Conservation (phyloP, 805 yeast genomes). For the Ogataea pilisensis region DNA sequence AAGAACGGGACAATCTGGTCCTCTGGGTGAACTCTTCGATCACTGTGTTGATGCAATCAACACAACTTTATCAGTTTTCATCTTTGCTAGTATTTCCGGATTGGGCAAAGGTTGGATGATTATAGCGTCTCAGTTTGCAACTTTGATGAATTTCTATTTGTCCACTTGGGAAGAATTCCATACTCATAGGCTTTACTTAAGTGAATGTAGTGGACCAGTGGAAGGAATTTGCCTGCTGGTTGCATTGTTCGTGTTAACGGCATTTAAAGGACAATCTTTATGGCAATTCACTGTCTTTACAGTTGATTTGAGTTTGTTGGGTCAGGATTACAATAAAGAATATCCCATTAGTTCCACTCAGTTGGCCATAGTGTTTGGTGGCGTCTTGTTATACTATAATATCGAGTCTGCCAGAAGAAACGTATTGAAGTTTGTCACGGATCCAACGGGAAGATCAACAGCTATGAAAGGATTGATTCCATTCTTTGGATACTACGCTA, state of each 20-base stretch:
- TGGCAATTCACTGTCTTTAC: slow-evolving; percentile 49
- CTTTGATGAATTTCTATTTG: slow-evolving; percentile 76
- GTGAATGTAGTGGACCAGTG: slow-evolving; percentile 88
- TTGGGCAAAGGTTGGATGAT: slow-evolving; percentile 65
- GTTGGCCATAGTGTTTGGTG: slow-evolving; percentile 48
- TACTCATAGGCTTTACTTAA: slow-evolving; percentile 74
- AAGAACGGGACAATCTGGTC: slow-evolving; percentile 91
- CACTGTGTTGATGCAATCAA: slow-evolving; percentile 69
- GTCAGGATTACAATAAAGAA: slow-evolving; percentile 13
- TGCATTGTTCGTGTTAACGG: slow-evolving; percentile 55
- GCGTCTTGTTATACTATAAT: slow-evolving; percentile 56
- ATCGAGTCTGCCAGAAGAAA: slow-evolving; percentile 63
- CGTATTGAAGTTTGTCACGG: slow-evolving; percentile 40
- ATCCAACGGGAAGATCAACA: slow-evolving; percentile 28
- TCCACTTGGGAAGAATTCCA: slow-evolving; percentile 97
- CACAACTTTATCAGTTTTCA: slow-evolving; percentile 72
- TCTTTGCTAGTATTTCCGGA: slow-evolving; percentile 73
- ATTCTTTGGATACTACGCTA: slow-evolving; percentile 49
- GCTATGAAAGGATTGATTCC: slow-evolving; percentile 62
- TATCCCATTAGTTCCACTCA: slow-evolving; percentile 37
- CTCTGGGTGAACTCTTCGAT: slow-evolving; percentile 90
- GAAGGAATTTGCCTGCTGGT: slow-evolving; percentile 79
- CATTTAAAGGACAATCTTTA: slow-evolving; percentile 59
- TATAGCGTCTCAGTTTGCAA: slow-evolving; percentile 63
- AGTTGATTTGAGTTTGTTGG: slow-evolving; percentile 36